Evolutionary conservation across 2,329 filamentous ascomycete genomes (phyloP).

Genomic region (Penicillium sp.): DNA sequence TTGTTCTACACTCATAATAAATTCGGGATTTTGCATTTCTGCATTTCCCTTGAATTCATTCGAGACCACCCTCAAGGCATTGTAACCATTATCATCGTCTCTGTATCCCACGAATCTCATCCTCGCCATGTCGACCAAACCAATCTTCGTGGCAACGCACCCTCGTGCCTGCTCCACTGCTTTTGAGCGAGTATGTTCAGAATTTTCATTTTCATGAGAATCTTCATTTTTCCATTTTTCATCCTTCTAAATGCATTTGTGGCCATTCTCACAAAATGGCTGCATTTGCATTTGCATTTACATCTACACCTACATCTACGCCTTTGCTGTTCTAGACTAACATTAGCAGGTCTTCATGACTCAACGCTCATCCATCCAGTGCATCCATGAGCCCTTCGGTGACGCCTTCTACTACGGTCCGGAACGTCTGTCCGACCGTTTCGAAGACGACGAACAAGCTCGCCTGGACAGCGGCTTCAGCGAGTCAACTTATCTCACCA

Average conservation of each 20-base stretch:
- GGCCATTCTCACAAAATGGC: not conserved
- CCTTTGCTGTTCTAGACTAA: not conserved
- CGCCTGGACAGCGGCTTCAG: constrained; percentile 49
- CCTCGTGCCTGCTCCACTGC: constrained; percentile 94
- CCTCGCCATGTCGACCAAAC: constrained; percentile 69
- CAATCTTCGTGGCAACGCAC: constrained; percentile 92
- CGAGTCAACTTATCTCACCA: constrained; percentile 57
- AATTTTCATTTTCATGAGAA: not conserved
- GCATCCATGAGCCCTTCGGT: constrained; percentile 93
- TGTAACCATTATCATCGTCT: not conserved
- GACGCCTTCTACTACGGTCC: constrained; percentile 97
- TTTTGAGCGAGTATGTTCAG: constrained; percentile 79
- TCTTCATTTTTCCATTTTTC: not conserved
- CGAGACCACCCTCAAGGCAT: not conserved
- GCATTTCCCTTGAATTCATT: not conserved
- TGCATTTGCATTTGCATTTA: not conserved
- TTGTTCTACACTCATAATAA: too few relatives aligned
- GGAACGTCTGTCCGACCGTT: constrained; percentile 80
- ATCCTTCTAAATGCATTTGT: too few relatives aligned
- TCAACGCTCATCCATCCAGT: constrained; percentile 76
- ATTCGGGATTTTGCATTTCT: too few relatives aligned
- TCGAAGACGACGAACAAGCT: constrained; percentile 67
- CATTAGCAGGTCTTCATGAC: constrained; percentile 87
- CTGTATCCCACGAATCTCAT: not conserved
- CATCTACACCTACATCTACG: not conserved